Percentiles rank a stretch among this genome's conserved stretches.
Evolutionary conservation across 75 land plant species (phyloP).

Genomic region (Azolla pinnata): DNA sequence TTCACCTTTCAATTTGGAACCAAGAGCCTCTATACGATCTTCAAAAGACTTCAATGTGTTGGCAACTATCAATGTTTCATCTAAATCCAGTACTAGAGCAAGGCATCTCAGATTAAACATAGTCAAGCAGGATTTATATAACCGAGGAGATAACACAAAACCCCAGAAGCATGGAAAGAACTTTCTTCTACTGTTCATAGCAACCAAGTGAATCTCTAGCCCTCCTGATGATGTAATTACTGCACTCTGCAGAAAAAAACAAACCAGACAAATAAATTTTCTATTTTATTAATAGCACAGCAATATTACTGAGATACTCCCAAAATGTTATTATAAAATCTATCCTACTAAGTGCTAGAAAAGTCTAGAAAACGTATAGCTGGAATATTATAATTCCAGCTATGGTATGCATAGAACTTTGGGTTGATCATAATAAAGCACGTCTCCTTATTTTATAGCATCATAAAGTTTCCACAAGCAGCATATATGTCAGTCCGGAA

Average conservation of each 20-base stretch:
- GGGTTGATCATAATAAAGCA: too few species aligned
- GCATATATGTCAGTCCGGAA: too few species aligned
- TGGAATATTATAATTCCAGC: too few species aligned
- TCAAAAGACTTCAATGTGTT: constrained; percentile 92
- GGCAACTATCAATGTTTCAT: constrained; percentile 94
- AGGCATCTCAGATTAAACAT: constrained; percentile 90
- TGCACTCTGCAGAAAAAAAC: constrained; percentile 61
- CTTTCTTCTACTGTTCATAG: constrained; percentile 51
- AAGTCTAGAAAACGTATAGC: too few species aligned
- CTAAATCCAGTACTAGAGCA: constrained; percentile 91
- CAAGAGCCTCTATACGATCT: constrained; percentile 75
- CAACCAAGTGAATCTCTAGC: constrained; percentile 81
- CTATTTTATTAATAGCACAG: too few species aligned
- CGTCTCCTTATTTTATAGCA: too few species aligned
- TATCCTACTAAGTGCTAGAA: too few species aligned
- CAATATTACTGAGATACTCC: too few species aligned
- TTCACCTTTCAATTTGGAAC: constrained; percentile 53
- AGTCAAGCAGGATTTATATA: constrained; percentile 73
- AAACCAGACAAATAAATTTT: too few species aligned
- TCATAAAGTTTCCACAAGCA: too few species aligned
- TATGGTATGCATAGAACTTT: too few species aligned
- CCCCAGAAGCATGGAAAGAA: constrained; percentile 71
- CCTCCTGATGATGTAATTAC: constrained; percentile 34
- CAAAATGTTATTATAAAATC: too few species aligned
- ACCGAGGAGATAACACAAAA: constrained; percentile 40